Conservation (phyloP, 176 grass and related monocot species). For the Zoysia japonica region DNA sequence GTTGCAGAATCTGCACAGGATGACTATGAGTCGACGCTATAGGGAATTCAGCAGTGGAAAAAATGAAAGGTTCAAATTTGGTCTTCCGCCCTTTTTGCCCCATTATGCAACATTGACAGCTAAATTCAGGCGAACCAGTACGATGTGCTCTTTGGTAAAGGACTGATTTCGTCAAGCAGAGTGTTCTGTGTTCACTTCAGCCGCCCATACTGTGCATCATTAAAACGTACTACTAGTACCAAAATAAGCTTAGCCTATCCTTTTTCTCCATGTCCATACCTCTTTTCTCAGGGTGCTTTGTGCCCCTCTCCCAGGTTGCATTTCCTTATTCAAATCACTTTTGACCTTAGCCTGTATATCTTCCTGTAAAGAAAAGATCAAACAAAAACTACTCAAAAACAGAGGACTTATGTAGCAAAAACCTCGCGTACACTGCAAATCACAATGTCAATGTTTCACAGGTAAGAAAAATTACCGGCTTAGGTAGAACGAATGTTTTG, state of each 20-base stretch:
- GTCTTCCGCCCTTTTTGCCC: neutral
- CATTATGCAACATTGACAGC: constrained; percentile 10
- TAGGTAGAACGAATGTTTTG: constrained; percentile 42
- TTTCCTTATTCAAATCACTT: constrained; percentile 43
- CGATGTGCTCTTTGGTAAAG: neutral
- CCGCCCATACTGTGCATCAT: neutral
- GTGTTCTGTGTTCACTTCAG: neutral
- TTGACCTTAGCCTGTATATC: constrained; percentile 44
- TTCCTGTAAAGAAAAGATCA: constrained; percentile 53
- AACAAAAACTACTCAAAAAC: constrained; percentile 27
- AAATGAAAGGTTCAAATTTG: neutral
- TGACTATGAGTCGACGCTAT: constrained; percentile 14
- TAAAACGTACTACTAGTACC: neutral
- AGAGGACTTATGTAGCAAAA: neutral
- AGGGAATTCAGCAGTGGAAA: neutral
- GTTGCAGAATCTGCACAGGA: constrained; percentile 67
- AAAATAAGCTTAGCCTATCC: constrained; percentile 5
- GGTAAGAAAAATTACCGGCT: constrained; percentile 38
- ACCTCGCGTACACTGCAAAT: neutral
- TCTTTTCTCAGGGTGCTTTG: constrained; percentile 76
- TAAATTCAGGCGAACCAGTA: neutral
- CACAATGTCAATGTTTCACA: neutral
- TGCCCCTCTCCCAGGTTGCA: constrained; percentile 41
- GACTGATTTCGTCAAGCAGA: neutral
- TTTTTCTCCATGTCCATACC: constrained; percentile 67